phyloP scores from a whole-genome alignment of 192 early-diverging fungal species.

The Gryganskiella cystojenkinii region DNA sequence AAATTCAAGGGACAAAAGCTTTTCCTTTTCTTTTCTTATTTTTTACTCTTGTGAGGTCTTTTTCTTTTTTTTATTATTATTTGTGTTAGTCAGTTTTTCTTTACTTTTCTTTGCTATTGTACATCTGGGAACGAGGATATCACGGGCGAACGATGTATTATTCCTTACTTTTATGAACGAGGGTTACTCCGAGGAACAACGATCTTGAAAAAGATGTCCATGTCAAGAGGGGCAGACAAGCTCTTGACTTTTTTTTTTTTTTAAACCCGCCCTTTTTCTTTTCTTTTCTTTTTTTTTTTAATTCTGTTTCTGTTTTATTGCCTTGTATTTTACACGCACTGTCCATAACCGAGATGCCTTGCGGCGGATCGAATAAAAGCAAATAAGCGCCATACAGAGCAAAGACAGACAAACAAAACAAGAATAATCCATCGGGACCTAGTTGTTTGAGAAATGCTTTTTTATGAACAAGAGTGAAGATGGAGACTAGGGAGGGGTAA shows the following conservation, averaged over 20 bases:
- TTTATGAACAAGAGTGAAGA: too few species aligned
- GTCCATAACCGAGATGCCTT: not conserved
- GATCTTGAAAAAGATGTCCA: too few species aligned
- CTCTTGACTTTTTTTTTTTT: conserved; percentile 1
- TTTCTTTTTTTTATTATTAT: not conserved
- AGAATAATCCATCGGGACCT: too few species aligned
- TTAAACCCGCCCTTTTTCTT: conserved; percentile 13
- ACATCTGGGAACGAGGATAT: not conserved
- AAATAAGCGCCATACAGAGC: too few species aligned
- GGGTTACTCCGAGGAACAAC: too few species aligned
- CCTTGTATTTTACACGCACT: not conserved
- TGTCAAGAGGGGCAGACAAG: not conserved
- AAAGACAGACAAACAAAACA: too few species aligned
- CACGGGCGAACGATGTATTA: not conserved
- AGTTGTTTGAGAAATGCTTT: not conserved
- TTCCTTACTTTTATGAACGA: conserved; percentile 6
- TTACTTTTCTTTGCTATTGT: conserved; percentile 7
- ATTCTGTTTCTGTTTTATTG: not conserved
- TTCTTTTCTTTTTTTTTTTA: conserved; percentile 18
- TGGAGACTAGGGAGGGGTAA: too few species aligned
- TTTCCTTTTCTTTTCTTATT: too few species aligned
- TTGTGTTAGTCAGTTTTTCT: not conserved
- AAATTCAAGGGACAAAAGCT: not conserved
- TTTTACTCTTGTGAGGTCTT: too few species aligned
- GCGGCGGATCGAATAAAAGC: too few species aligned